A percentile compares a stretch with the other conserved stretches of the same genome.
Evolutionary conservation across 2,329 filamentous ascomycete genomes (phyloP).

Genomic region (Lithohypha guttulata): DNA sequence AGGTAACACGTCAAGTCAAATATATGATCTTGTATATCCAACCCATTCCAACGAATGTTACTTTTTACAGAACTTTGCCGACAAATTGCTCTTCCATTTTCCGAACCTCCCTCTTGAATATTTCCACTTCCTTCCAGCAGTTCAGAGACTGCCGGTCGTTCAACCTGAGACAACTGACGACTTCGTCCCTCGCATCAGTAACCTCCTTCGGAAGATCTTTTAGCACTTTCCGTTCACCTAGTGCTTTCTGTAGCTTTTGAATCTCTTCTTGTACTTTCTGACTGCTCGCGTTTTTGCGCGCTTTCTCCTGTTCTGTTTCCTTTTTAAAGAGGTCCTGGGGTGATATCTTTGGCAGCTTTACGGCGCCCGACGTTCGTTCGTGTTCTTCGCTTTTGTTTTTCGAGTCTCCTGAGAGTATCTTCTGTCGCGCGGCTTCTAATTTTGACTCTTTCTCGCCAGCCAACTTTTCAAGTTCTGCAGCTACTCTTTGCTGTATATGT

Average conservation of each 20-base stretch:
- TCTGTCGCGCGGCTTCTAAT: conserved; percentile 58
- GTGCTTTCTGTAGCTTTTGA: conserved; percentile 36
- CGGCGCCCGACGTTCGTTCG: conserved; percentile 9
- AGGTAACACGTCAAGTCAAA: no score
- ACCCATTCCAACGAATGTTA: no score
- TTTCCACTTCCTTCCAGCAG: conserved; percentile 88
- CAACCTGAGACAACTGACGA: conserved; percentile 69
- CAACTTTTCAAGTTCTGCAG: conserved; percentile 71
- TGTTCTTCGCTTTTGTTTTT: conserved; percentile 15
- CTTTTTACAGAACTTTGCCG: conserved; percentile 58
- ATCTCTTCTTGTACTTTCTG: conserved; percentile 48
- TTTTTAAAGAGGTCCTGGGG: conserved; percentile 26
- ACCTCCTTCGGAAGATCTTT: conserved; percentile 59
- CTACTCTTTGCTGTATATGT: conserved; percentile 77
- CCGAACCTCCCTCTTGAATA: conserved; percentile 80
- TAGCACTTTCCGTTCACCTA: conserved; percentile 50
- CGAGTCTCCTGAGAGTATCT: conserved; percentile 29
- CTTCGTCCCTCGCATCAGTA: conserved; percentile 61
- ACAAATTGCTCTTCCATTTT: conserved; percentile 81
- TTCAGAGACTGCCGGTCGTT: conserved; percentile 83
- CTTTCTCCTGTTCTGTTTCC: conserved; percentile 15
- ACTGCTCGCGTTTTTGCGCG: conserved; percentile 14
- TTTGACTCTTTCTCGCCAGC: conserved; percentile 58
- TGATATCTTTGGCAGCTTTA: conserved; percentile 34
- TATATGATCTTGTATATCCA: no score